These are phyloP conservation scores for Macrolepiota albuminosa DNA, from an alignment of 768 basidiomycete species.

Conservation along the genomic window DNA sequence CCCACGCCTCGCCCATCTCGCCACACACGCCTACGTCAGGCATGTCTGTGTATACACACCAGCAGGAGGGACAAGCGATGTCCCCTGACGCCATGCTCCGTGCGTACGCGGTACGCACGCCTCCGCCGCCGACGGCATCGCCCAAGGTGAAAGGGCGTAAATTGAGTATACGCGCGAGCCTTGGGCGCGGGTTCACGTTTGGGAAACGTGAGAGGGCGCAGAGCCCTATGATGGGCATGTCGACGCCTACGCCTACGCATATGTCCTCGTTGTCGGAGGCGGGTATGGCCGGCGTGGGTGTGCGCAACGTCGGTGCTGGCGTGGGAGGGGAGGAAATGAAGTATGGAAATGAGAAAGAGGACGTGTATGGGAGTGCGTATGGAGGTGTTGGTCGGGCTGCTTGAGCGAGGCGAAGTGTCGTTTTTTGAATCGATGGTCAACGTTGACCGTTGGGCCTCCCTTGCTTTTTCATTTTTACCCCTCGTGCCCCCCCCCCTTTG, in stretches of 20 bases:
- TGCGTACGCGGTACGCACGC: conserved; percentile 52
- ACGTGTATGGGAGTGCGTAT: conserved; percentile 11
- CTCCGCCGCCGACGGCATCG: background rate
- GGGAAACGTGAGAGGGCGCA: conserved; percentile 7
- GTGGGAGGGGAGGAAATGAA: conserved; percentile 1
- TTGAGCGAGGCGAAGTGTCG: too few species aligned
- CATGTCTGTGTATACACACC: conserved; percentile 6
- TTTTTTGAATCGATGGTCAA: too few species aligned
- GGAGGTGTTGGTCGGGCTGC: background rate
- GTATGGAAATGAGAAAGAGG: conserved; percentile 26
- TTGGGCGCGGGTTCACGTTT: background rate
- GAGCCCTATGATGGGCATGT: background rate
- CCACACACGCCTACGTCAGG: conserved; percentile 26
- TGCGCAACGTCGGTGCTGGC: background rate
- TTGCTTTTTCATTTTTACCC: too few species aligned
- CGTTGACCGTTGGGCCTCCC: too few species aligned
- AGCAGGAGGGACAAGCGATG: conserved; percentile 19
- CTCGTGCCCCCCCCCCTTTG: too few species aligned
- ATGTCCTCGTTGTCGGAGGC: too few species aligned
- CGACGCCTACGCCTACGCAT: too few species aligned
- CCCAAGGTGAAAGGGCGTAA: conserved; percentile 6
- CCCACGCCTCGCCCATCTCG: conserved; percentile 24
- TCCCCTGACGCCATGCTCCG: conserved; percentile 74
- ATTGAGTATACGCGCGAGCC: conserved; percentile 8
- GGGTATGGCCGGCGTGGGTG: conserved; percentile 4